phyloP scores from a whole-genome alignment of 768 basidiomycete species.

The Rhizopogon vesiculosus region DNA sequence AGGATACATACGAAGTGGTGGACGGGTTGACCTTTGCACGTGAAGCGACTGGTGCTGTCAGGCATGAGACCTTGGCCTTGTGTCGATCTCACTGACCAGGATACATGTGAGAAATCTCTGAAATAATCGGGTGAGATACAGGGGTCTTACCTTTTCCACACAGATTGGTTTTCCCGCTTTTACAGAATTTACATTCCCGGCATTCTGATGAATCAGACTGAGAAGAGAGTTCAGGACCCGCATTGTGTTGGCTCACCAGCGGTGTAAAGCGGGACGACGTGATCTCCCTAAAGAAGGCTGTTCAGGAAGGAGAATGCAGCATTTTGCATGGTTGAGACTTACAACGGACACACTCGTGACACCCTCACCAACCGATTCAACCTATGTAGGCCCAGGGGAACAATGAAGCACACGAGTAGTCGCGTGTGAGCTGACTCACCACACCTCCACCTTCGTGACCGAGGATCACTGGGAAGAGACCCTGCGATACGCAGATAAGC shows the following conservation, averaged over 20 bases:
- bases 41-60: slow-evolving; percentile 84
- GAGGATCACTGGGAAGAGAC: slow-evolving; percentile 88
- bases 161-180: slow-evolving; percentile 97
- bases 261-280: slow-evolving; percentile 96
- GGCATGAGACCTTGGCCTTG: slow-evolving; percentile 97
- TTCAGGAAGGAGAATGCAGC: neutral
- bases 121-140: neutral
- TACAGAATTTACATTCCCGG: slow-evolving; percentile 98
- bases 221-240: neutral
- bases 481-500: slow-evolving; percentile 37
- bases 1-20: slow-evolving; percentile 77
- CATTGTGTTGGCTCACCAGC: slow-evolving; percentile 53
- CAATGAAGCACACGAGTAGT: neutral
- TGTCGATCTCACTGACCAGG: slow-evolving; percentile 71
- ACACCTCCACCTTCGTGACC: slow-evolving; percentile 94
- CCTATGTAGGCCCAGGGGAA: slow-evolving; percentile 38
- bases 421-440: slow-evolving; percentile 38
- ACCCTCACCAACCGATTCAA: slow-evolving; percentile 95
- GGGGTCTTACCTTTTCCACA: slow-evolving; percentile 73
- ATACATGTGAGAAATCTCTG: neutral
- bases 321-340: slow-evolving; percentile 12
- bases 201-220: slow-evolving; percentile 53
- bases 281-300: slow-evolving; percentile 61
- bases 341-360: slow-evolving; percentile 74
- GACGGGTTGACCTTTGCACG: slow-evolving; percentile 79